A percentile compares a stretch with the other conserved stretches of the same genome.
phyloP scores from a whole-genome alignment of 2,329 filamentous ascomycete species.

The Tolypocladium amazonense region DNA sequence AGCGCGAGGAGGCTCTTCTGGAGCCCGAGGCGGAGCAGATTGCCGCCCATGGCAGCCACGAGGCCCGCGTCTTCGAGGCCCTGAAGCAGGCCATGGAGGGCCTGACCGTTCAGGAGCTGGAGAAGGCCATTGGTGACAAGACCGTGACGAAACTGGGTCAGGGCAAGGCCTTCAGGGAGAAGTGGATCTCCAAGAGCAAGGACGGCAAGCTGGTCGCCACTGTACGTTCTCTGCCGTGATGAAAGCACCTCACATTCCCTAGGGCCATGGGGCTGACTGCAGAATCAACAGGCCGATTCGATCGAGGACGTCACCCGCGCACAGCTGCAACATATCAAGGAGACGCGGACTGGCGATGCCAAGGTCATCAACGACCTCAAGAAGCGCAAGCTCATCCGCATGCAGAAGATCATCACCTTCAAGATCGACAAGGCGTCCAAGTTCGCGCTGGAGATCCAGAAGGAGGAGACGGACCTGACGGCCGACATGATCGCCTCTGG shows the following conservation, averaged over 20 bases:
- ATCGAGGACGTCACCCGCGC: conserved; percentile 73
- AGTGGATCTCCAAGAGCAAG: conserved; percentile 56
- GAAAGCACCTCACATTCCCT: neutral
- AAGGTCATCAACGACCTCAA: conserved; percentile 74
- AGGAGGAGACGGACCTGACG: conserved; percentile 92
- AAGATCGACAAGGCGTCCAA: conserved; percentile 75
- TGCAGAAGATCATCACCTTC: conserved; percentile 80
- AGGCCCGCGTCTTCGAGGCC: conserved; percentile 72
- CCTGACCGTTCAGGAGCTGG: conserved; percentile 66
- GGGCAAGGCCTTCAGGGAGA: conserved; percentile 82
- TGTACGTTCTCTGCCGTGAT: conserved; percentile 22
- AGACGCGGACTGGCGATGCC: conserved; percentile 59
- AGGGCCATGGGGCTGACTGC: neutral
- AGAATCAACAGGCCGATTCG: conserved; percentile 42
- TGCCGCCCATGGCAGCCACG: conserved; percentile 66
- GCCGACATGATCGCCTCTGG: conserved; percentile 83
- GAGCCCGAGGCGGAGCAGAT: conserved; percentile 67
- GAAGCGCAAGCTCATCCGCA: conserved; percentile 81
- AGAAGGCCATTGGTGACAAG: conserved; percentile 61
- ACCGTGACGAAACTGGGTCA: conserved; percentile 74
- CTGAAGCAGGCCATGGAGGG: conserved; percentile 64
- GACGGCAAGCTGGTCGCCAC: conserved; percentile 43
- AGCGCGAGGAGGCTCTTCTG: conserved; percentile 65
- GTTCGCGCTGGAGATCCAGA: conserved; percentile 77
- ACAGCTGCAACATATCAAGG: conserved; percentile 62